Percentiles rank a stretch among this genome's conserved stretches.
Evolutionary conservation across 2,329 filamentous ascomycete genomes (phyloP).

Genomic region (Periconia digitata): DNA sequence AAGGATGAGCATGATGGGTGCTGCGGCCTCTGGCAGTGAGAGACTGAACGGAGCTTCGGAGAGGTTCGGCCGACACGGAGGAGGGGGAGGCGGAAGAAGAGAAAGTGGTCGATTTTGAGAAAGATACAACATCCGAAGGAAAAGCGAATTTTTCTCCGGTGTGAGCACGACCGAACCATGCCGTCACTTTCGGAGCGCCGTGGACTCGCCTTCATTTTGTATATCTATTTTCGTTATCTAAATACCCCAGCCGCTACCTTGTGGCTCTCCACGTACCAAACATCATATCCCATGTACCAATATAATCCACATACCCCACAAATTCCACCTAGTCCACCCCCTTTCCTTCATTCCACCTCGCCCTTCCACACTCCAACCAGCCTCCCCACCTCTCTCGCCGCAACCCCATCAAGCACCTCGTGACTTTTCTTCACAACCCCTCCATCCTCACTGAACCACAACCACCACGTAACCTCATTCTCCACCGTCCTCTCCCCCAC

Average conservation of each 20-base stretch:
- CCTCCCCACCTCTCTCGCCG: conserved; percentile 19
- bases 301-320: not conserved
- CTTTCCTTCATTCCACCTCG: not conserved
- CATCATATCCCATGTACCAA: not conserved
- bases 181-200: not conserved
- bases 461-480: conserved; percentile 38
- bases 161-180: not conserved
- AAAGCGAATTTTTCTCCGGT: not conserved
- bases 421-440: conserved; percentile 23
- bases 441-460: conserved; percentile 25
- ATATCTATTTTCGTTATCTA: not conserved
- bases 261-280: not conserved
- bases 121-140: too few species aligned
- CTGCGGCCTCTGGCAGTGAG: conserved; percentile 10
- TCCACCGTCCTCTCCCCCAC: conserved; percentile 18
- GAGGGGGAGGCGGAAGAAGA: conserved; percentile 26
- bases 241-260: not conserved
- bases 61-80: conserved; percentile 25
- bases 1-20: conserved; percentile 43
- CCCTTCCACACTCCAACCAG: conserved; percentile 10
- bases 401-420: conserved; percentile 38
- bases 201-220: not conserved
- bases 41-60: conserved; percentile 17
- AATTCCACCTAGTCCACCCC: not conserved
- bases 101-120: conserved; percentile 29